phyloP scores from a whole-genome alignment of 768 basidiomycete species.

The Holtermanniella nyarrowii region DNA sequence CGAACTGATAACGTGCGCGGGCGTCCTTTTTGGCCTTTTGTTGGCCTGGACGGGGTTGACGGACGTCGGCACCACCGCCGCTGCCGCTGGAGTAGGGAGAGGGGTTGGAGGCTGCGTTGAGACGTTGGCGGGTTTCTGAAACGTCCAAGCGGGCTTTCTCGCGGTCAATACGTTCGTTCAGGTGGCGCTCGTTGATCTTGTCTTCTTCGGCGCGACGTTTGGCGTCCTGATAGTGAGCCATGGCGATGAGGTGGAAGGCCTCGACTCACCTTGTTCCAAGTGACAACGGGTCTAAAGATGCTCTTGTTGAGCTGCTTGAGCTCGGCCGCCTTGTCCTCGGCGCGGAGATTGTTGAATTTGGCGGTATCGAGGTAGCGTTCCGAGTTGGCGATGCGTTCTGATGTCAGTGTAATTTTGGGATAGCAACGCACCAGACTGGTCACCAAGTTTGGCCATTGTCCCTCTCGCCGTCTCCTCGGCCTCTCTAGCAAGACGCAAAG shows the following conservation, averaged over 20 bases:
- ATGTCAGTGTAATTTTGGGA: background rate
- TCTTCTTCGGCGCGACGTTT: constrained; percentile 81
- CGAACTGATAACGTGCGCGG: constrained; percentile 79
- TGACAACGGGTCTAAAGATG: constrained; percentile 85
- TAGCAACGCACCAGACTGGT: constrained; percentile 70
- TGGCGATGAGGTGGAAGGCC: background rate
- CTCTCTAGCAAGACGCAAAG: constrained; percentile 82
- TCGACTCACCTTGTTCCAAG: constrained; percentile 65
- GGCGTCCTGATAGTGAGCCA: constrained; percentile 44
- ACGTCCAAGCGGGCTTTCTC: constrained; percentile 79
- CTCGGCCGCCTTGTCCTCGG: constrained; percentile 88
- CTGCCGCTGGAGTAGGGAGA: constrained; percentile 45
- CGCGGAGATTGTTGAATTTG: constrained; percentile 72
- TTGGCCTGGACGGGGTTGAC: constrained; percentile 48
- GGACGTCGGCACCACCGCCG: constrained; percentile 44
- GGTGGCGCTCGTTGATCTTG: constrained; percentile 72
- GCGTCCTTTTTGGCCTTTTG: constrained; percentile 55
- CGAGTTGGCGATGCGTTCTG: constrained; percentile 66
- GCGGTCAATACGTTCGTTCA: constrained; percentile 71
- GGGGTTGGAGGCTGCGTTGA: constrained; percentile 63
- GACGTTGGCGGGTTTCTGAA: constrained; percentile 72
- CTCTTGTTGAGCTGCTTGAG: constrained; percentile 87
- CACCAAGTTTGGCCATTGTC: constrained; percentile 70
- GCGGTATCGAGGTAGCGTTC: constrained; percentile 89
- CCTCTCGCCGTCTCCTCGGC: constrained; percentile 89